These are phyloP conservation scores for Blepharisma japonicum DNA, from an alignment of 73 alveolate genomes.

Conservation along the genomic window DNA sequence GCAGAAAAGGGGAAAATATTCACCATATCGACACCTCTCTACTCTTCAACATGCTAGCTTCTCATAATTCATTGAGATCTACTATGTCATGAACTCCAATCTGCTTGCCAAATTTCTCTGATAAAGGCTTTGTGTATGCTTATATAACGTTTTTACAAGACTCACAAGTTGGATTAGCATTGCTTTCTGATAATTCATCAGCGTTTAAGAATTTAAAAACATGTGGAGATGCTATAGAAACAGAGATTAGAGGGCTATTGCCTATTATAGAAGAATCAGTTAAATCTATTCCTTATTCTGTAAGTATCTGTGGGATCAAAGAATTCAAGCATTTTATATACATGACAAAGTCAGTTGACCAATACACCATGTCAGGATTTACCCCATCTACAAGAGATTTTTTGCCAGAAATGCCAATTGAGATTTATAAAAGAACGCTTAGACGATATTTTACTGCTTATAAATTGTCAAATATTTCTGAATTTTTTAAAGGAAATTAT, in stretches of 20 bases:
- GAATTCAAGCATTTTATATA: conserved; percentile 25
- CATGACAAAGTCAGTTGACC: background rate
- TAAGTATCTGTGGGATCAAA: conserved; percentile 11
- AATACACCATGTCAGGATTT: conserved; percentile 15
- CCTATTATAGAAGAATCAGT: background rate
- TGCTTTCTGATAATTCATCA: background rate
- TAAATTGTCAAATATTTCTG: background rate
- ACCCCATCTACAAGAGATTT: conserved; percentile 20
- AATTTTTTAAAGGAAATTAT: conserved; percentile 13
- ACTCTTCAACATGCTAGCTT: conserved; percentile 11
- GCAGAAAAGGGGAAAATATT: background rate
- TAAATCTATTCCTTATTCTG: conserved; percentile 18
- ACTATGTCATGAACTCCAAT: conserved; percentile 15
- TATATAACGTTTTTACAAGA: background rate
- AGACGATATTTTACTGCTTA: background rate
- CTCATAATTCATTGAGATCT: conserved; percentile 4
- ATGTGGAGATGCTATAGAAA: conserved; percentile 20
- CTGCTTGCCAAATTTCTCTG: conserved; percentile 9
- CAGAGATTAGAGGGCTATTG: background rate
- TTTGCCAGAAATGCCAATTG: background rate
- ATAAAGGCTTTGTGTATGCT: conserved; percentile 28
- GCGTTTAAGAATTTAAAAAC: background rate
- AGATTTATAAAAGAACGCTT: background rate
- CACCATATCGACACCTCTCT: background rate
- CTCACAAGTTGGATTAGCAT: background rate